Evolutionary conservation across 805 yeast genomes (phyloP).

Genomic region (Kodamaea fukazawae): DNA sequence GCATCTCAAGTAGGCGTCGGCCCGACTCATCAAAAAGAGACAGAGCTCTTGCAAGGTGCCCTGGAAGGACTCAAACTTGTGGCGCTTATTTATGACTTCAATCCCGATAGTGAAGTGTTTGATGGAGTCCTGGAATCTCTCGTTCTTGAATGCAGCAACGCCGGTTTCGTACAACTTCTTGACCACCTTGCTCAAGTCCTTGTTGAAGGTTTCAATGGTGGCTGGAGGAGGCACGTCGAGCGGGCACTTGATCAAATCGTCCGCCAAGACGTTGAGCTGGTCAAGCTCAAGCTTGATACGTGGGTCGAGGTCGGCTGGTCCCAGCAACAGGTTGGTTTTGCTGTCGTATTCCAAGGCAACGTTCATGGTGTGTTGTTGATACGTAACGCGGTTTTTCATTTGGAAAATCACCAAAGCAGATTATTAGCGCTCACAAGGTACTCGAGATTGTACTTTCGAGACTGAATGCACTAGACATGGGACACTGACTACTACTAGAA

Average conservation of each 20-base stretch:
- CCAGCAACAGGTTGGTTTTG: constrained; percentile 24
- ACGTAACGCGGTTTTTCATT: constrained; percentile 2
- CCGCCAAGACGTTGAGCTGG: constrained; percentile 36
- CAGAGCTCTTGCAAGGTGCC: constrained; percentile 67
- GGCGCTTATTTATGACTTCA: constrained; percentile 64
- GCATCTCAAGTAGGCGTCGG: constrained; percentile 62
- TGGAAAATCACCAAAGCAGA: neutral
- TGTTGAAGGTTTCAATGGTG: constrained; percentile 53
- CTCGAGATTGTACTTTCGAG: no score
- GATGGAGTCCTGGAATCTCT: constrained; percentile 56
- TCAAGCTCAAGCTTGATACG: constrained; percentile 40
- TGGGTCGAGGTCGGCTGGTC: constrained; percentile 23
- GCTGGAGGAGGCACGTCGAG: constrained; percentile 55
- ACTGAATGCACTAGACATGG: no score
- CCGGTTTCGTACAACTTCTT: constrained; percentile 67
- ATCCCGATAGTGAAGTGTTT: constrained; percentile 65
- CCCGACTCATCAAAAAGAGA: constrained; percentile 63
- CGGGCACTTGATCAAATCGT: constrained; percentile 37
- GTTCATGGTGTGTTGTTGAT: constrained; percentile 16
- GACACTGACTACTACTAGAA: no score
- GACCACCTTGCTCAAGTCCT: constrained; percentile 55
- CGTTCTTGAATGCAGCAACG: constrained; percentile 51
- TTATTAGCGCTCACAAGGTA: no score
- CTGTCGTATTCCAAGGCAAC: constrained; percentile 25
- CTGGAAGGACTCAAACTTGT: constrained; percentile 72